Evolutionary conservation across 768 basidiomycete species (phyloP), one percentile per base, ranked within the genome.

Genomic region (Tephrocybe sp.): DNA sequence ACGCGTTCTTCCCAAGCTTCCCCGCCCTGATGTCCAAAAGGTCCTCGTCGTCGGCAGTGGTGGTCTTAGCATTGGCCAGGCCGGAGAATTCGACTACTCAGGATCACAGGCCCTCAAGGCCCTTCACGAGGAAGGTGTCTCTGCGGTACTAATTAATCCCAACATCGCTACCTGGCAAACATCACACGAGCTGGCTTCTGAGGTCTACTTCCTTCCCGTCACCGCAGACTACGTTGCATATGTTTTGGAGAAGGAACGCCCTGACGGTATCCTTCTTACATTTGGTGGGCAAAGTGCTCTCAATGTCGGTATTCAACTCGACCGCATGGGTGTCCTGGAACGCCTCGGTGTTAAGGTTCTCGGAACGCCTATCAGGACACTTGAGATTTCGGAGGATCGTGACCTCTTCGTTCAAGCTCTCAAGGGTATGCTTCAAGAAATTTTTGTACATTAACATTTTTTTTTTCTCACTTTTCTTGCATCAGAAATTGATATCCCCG

Each of bases 151-250:
- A 56, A 92, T 99, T 68, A 99, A 98, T 69, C 97, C 97, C 41
- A 98, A 99, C 66, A 98, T 98, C 57, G 96, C 97, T 38, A 98
- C 97, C 26, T 98, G 96, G 88, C 97, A 99, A 72, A 98, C 97
- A 1, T 98, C 95, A 7, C 97, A 99, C 66, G 86, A 98, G 67
- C 78, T 99, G 56, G 97, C 97, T 23, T 88, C 88, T 1, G 92
- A 98, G 67, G 93, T 98, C 59, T 99, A 98, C 73, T 99, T 98
- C 73, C 72, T 99, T 32, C 97, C 97, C 41, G 83, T 99, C 62
- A 98, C 97, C 0, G 72, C 91, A 45, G 97, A 98, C 69, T 98
- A 98, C 69, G 97, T 99, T 56, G 96, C 97, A 55, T 98, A 98
- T 64, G 93, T 99, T 22, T 76, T 98, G 67, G 97, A 99, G 75